Percentiles rank a stretch among this genome's conserved stretches.
These are phyloP conservation scores for Penicillium sp. DNA, from an alignment of 2,329 filamentous ascomycete species.

Conservation along the genomic window DNA sequence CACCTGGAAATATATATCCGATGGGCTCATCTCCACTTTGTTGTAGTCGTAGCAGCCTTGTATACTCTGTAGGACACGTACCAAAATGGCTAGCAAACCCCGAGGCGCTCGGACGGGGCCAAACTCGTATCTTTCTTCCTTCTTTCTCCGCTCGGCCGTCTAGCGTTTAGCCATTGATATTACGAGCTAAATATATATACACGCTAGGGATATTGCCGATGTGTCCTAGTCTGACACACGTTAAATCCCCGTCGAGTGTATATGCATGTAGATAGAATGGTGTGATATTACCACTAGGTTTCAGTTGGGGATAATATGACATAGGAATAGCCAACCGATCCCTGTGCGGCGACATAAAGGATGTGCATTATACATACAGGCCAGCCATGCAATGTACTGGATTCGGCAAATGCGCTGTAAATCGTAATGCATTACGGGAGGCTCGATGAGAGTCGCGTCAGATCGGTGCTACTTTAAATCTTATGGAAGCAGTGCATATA, in stretches of 20 bases:
- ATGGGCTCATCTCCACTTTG: background rate
- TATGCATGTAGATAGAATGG: background rate
- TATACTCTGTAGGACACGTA: background rate
- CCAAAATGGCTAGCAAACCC: background rate
- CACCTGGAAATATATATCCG: background rate
- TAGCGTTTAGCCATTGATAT: background rate
- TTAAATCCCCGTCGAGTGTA: background rate
- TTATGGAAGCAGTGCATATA: background rate
- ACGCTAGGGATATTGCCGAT: background rate
- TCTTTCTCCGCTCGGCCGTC: background rate
- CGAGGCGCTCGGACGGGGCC: conserved; percentile 4
- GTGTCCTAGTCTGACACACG: background rate
- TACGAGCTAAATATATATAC: background rate
- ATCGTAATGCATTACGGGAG: conserved; percentile 5
- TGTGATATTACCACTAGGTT: background rate
- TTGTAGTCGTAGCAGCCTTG: background rate
- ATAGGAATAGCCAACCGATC: background rate
- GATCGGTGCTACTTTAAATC: conserved; percentile 7
- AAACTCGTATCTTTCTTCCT: background rate
- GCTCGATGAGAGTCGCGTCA: conserved; percentile 11
- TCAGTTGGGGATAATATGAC: background rate
- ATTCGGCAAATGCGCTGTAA: background rate
- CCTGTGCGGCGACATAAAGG: background rate
- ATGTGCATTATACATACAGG: background rate
- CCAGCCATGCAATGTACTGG: background rate